Base-by-base conservation (phyloP, 2,329 filamentous ascomycete genomes). In the Bipolaris bicolor region DNA sequence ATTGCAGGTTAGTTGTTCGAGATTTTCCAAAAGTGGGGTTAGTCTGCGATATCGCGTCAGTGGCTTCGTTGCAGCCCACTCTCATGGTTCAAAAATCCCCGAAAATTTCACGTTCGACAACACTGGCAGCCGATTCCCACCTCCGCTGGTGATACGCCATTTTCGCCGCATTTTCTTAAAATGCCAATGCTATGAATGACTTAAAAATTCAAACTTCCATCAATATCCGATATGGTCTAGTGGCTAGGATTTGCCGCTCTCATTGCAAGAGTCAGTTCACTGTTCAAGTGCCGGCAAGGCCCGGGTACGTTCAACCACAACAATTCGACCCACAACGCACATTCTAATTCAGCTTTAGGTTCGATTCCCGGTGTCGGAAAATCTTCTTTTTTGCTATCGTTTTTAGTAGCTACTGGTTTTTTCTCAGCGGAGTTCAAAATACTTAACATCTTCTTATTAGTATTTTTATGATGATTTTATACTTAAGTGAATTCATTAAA, bases 291-390 rank as follows among this genome's bases (percentile, higher is more conserved):
- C 56, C 59, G 55, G 55, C 51, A 58, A 55, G 55, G 58, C 57
- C 57, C 56, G 56, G 53, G 53, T 29, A 10, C 9, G 26, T 29
- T 10, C 26, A 10, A 29, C 10, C 26, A 10, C 7, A 10, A 29
- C 7, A 3, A 29, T 2, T 10, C 3, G 10, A 0, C 10, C 26
- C 7, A 10, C 20, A 29, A 2, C 7, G 3, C 26, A 10, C 26
- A 29, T 29, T 29, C 26, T 29, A 29, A 29, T 29, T 9, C 6
- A 7, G 6, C 24, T 26, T 26, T 10, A 29, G 26, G 29, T 60
- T 55, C 56, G 50, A 57, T 60, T 60, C 57, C 57, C 57, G 57
- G 57, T 60, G 57, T 60, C 57, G 57, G 57, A 60, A 60, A 36
- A 7, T 4, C 5, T 3, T 22, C 29, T 43, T 53, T 60, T 22